These are phyloP conservation scores for Agaricus sinodeliciosus DNA, from an alignment of 768 basidiomycete species.

Conservation along the genomic window DNA sequence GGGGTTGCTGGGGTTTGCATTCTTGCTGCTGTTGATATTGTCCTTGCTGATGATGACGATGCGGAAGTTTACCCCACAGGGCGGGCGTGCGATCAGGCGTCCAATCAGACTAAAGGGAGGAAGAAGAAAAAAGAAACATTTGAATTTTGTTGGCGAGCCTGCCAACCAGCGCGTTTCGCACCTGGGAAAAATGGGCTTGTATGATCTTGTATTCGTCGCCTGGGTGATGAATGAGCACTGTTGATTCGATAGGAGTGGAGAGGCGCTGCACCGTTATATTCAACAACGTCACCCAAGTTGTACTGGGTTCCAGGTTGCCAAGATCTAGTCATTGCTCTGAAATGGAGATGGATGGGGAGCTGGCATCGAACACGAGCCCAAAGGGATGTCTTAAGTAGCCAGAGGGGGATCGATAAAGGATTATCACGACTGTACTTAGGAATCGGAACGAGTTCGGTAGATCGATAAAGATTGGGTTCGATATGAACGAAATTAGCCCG, in stretches of 20 bases:
- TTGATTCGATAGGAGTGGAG: background rate
- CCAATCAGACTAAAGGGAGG: slow-evolving; percentile 52
- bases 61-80: slow-evolving; percentile 51
- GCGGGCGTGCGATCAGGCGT: slow-evolving; percentile 54
- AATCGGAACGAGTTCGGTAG: too few species aligned
- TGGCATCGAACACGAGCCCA: too few species aligned
- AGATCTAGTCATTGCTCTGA: slow-evolving; percentile 29
- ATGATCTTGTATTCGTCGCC: slow-evolving; percentile 62
- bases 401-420: too few species aligned
- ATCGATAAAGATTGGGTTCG: too few species aligned
- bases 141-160: background rate
- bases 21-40: slow-evolving; percentile 24
- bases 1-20: slow-evolving; percentile 12
- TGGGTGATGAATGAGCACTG: slow-evolving; percentile 15
- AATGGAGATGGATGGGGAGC: background rate
- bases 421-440: too few species aligned
- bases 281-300: slow-evolving; percentile 45
- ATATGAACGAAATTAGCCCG: too few species aligned
- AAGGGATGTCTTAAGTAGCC: too few species aligned
- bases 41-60: slow-evolving; percentile 18
- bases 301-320: slow-evolving; percentile 68
- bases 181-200: slow-evolving; percentile 67
- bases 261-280: slow-evolving; percentile 39
- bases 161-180: slow-evolving; percentile 14
- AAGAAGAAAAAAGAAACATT: background rate